Evolutionary conservation across 2,329 filamentous ascomycete species (phyloP).

Genomic region (Dactylellina cionopaga): DNA sequence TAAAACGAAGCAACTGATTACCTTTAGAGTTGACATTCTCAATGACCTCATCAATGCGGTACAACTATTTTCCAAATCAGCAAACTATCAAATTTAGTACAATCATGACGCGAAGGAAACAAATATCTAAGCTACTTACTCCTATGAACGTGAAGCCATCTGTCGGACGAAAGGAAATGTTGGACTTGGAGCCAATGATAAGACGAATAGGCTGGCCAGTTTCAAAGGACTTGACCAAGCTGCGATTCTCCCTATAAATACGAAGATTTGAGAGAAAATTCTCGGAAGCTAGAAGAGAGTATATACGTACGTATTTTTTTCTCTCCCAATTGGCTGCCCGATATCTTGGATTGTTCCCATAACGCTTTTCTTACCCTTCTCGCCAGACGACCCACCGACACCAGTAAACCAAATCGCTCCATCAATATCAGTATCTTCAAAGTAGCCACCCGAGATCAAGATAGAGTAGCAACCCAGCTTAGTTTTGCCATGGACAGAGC

Average conservation of each 20-base stretch:
- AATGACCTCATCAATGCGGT: no score
- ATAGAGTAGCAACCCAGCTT: constrained; percentile 4
- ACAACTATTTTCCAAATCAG: no score
- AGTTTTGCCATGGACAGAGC: constrained; percentile 9
- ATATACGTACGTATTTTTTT: constrained; percentile 13
- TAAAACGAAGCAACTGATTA: not conserved
- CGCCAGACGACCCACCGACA: not conserved
- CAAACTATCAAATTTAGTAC: no score
- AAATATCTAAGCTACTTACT: constrained; percentile 3
- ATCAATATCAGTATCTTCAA: not conserved
- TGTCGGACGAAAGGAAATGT: not conserved
- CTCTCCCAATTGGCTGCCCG: not conserved
- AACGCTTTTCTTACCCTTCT: not conserved
- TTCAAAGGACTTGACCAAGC: not conserved
- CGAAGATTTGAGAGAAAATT: not conserved
- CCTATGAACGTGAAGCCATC: constrained; percentile 9
- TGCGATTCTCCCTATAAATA: constrained; percentile 8
- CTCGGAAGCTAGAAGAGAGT: not conserved
- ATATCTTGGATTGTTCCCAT: not conserved
- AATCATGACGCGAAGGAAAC: no score
- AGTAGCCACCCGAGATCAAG: constrained; percentile 4
- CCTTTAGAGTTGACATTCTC: not conserved
- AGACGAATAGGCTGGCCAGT: constrained; percentile 16
- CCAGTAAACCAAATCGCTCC: constrained; percentile 4
- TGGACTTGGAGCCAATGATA: not conserved